phyloP scores from a whole-genome alignment of 495 filamentous ascomycete genomes.

The Hyaloscypha hepaticicola region DNA sequence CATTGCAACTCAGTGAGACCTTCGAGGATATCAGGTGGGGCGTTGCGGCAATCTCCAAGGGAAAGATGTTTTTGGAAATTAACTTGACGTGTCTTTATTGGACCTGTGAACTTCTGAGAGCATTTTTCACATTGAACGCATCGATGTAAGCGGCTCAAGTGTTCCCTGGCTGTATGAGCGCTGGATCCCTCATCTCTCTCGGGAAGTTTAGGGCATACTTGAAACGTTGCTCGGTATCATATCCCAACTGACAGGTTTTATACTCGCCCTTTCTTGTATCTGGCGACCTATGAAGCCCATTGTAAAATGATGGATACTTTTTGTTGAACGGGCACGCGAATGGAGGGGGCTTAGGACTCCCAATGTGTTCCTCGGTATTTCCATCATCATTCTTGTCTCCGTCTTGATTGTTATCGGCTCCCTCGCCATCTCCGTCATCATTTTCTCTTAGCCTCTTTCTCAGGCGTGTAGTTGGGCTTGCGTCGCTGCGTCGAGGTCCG shows the following conservation, averaged over 20 bases:
- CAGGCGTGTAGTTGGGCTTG: not conserved
- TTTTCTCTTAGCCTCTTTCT: not conserved
- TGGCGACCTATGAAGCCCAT: not conserved
- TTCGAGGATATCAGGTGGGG: not conserved
- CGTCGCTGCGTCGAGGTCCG: not conserved
- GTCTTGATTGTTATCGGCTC: not conserved
- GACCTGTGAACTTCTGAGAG: not conserved
- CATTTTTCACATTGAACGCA: slow-evolving; percentile 9
- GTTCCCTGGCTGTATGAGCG: not conserved
- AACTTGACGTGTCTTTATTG: not conserved
- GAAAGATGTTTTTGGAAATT: not conserved
- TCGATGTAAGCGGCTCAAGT: not conserved
- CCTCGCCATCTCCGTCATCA: not conserved
- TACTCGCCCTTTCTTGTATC: not conserved
- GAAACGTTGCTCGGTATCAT: not conserved
- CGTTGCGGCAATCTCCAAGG: not conserved
- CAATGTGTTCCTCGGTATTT: not conserved
- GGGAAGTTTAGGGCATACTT: not conserved
- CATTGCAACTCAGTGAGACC: slow-evolving; percentile 9
- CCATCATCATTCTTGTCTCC: not conserved
- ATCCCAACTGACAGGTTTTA: not conserved
- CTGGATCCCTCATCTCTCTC: not conserved
- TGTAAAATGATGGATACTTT: slow-evolving; percentile 1
- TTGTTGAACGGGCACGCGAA: slow-evolving; percentile 4
- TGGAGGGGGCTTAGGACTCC: not conserved